A percentile compares a stretch with the other conserved stretches of the same genome.
phyloP scores from a whole-genome alignment of 192 early-diverging fungal species.

The Backusella macrospora region DNA sequence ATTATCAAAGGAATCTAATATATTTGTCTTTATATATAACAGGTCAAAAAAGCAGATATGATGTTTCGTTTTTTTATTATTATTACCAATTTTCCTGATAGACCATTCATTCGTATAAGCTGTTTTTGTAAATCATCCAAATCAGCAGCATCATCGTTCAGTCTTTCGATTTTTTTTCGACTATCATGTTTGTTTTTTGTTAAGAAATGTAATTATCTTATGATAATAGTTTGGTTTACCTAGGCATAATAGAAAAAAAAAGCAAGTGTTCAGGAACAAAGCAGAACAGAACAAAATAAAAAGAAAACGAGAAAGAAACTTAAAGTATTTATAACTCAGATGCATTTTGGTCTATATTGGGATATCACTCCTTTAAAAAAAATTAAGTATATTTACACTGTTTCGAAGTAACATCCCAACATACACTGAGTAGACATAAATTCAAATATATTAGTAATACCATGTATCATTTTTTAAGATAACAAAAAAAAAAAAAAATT shows the following conservation, averaged over 20 bases:
- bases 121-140: constrained; percentile 37
- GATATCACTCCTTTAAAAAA: not conserved
- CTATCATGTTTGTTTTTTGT: not conserved
- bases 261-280: not conserved
- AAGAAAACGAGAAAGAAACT: not conserved
- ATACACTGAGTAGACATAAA: too few species aligned
- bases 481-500: too few species aligned
- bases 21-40: constrained; percentile 51
- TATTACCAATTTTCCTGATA: constrained; percentile 47
- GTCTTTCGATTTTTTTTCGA: constrained; percentile 8
- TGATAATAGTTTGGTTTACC: not conserved
- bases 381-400: too few species aligned
- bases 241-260: not conserved
- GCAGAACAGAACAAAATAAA: too few species aligned
- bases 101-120: constrained; percentile 42
- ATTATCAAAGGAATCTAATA: constrained; percentile 76
- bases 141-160: constrained; percentile 47
- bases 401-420: too few species aligned
- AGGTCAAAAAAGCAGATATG: not conserved
- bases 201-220: not conserved
- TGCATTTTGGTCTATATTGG: constrained; percentile 10
- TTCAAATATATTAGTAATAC: too few species aligned
- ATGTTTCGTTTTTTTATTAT: constrained; percentile 1
- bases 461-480: too few species aligned
- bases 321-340: constrained; percentile 11